Percentiles rank a stretch among this genome's conserved stretches.
phyloP scores from a whole-genome alignment of 108 stramenopile genomes.

The Fragilaria radians region DNA sequence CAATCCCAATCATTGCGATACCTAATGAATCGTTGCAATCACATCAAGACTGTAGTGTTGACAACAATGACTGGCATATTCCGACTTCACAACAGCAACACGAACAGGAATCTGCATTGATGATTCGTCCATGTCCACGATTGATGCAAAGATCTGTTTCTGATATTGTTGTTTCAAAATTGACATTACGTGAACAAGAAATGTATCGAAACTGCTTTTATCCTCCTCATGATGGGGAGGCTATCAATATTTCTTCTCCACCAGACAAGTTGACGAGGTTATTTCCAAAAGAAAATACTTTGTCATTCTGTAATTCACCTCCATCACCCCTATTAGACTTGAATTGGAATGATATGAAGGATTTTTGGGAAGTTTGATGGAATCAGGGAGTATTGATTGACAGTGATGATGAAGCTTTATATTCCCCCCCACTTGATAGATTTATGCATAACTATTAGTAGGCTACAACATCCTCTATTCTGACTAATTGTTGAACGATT shows the following conservation, averaged over 20 bases:
- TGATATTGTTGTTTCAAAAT: conserved; percentile 26
- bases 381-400: not conserved
- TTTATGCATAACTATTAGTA: not conserved
- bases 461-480: not conserved
- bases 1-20: too few species aligned
- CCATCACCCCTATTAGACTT: not conserved
- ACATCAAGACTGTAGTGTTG: too few species aligned
- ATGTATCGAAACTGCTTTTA: conserved; percentile 43
- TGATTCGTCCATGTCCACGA: conserved; percentile 27
- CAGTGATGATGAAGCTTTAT: not conserved
- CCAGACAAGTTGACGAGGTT: not conserved
- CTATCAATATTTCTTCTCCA: not conserved
- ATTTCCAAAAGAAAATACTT: not conserved
- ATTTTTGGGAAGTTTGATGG: not conserved
- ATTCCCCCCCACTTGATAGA: not conserved
- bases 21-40: too few species aligned
- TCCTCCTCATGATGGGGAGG: conserved; percentile 17
- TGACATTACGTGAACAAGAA: conserved; percentile 24
- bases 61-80: too few species aligned
- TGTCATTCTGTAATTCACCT: not conserved
- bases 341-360: not conserved
- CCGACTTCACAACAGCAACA: too few species aligned
- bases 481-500: not conserved
- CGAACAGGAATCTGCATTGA: too few species aligned
- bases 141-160: conserved; percentile 15